Evolutionary conservation across 1,284 basidiomycete species (phyloP).

Genomic region (Albatrellus sp.): DNA sequence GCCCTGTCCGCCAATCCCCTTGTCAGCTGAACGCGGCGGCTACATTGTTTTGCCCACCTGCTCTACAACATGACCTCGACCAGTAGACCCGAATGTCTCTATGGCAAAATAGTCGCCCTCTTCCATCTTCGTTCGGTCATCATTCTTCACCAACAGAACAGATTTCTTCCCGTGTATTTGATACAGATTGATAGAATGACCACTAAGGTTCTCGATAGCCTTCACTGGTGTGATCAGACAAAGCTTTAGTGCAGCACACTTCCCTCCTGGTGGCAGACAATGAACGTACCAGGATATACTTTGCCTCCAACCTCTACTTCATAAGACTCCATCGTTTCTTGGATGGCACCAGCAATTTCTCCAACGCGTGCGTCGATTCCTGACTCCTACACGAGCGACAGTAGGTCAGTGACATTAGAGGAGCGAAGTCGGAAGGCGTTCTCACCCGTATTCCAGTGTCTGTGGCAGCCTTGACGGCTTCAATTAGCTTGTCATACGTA

Average conservation of each 20-base stretch:
- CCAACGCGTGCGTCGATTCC: constrained; percentile 94
- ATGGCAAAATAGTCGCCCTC: constrained; percentile 99
- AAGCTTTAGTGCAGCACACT: background rate
- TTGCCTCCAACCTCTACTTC: constrained; percentile 90
- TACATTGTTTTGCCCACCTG: constrained; percentile 27
- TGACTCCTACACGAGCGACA: constrained; percentile 54
- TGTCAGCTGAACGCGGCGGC: constrained; percentile 8
- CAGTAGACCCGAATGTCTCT: constrained; percentile 97
- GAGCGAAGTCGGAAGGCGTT: background rate
- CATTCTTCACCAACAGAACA: constrained; percentile 82
- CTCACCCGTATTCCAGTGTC: constrained; percentile 76
- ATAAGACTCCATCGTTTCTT: constrained; percentile 99
- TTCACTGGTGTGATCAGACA: constrained; percentile 52
- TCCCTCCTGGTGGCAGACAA: too few relatives aligned
- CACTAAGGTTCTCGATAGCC: constrained; percentile 82
- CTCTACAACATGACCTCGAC: constrained; percentile 88
- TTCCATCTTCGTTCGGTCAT: constrained; percentile 94
- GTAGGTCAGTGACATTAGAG: background rate
- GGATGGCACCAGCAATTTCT: constrained; percentile 86
- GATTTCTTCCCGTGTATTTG: constrained; percentile 86
- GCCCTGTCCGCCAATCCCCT: constrained; percentile 37
- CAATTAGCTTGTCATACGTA: constrained; percentile 81
- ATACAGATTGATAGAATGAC: constrained; percentile 85
- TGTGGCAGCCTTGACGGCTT: constrained; percentile 90
- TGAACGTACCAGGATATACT: constrained; percentile 61